Base-by-base conservation (phyloP, 805 yeast genomes). In the Saccharomycopsis oosterbeekiorum region DNA sequence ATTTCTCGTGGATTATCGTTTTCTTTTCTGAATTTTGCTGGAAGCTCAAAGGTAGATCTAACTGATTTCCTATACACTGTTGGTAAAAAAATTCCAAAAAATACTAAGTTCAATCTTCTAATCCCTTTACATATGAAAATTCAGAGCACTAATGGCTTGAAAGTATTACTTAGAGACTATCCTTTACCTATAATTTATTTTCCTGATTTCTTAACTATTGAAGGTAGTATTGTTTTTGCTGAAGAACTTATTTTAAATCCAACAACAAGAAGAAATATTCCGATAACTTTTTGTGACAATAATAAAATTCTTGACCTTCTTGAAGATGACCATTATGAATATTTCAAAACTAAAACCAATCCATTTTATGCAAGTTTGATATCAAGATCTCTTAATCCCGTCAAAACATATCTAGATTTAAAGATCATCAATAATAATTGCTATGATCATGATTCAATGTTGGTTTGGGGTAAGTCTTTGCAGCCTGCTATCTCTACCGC, bases 401-500 rank as follows among this genome's bases (percentile, higher is more conserved):
- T 85, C 21, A 85, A 85, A 65, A 74, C 81, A 43, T 78, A 77
- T 70, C 72, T 81, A 37, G 82, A 84, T 65, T 66, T 84, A 61
- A 70, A 74, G 14, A 77, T 83, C 26, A 65, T 71, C 8, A 76
- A 84, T 12, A 70, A 70, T 29, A 78, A 87, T 0, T 69, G 71
- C 1, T 21, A 15, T 9, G 19, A 24, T 24, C 68, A 75, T 19
- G 78, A 85, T 2, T 79, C 86, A 17, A 72, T 78, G 55, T 72
- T 85, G 3, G 78, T 84, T 15, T 85, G 89, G 89, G 81, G 88
- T 57, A 81, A 84, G 61, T 77, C 88, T 0, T 74, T 83, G 55
- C 86, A 78, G 64, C 83, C 89, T 0, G 86, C 84, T 2, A 72
- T 84, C 41, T 79, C 78, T 68, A 78, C 85, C 29, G 80, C 84